Conservation (phyloP, 495 filamentous ascomycete genomes). For the Aspergillus steynii region DNA sequence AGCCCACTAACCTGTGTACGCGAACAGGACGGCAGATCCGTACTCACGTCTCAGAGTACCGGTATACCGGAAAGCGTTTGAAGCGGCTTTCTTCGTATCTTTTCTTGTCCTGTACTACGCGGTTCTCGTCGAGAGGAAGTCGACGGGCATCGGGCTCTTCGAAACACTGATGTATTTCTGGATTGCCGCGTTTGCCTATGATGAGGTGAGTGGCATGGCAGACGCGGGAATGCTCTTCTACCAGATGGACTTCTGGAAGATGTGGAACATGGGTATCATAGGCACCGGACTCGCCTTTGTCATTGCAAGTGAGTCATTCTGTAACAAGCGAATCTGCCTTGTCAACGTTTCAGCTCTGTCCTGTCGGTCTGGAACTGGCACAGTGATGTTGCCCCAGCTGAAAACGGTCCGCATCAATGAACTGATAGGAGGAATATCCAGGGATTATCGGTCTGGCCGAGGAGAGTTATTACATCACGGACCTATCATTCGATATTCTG, state of each 20-base stretch:
- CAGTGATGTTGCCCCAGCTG: neutral
- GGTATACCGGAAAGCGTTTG: slow-evolving; percentile 87
- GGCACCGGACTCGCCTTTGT: slow-evolving; percentile 75
- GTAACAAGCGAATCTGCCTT: slow-evolving; percentile 18
- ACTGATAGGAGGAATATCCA: slow-evolving; percentile 26
- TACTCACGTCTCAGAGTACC: slow-evolving; percentile 85
- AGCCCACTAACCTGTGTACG: slow-evolving; percentile 7
- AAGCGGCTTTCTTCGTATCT: slow-evolving; percentile 81
- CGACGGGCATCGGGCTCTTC: slow-evolving; percentile 47
- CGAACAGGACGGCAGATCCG: slow-evolving; percentile 65
- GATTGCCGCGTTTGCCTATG: slow-evolving; percentile 86
- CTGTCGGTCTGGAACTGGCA: slow-evolving; percentile 9
- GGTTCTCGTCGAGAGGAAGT: slow-evolving; percentile 67
- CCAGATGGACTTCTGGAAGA: slow-evolving; percentile 83
- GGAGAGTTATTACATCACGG: slow-evolving; percentile 61
- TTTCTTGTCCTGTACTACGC: slow-evolving; percentile 83
- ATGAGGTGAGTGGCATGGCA: slow-evolving; percentile 78
- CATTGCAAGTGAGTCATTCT: slow-evolving; percentile 60
- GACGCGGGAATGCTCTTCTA: slow-evolving; percentile 86
- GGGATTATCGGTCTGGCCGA: slow-evolving; percentile 72
- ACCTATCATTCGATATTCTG: slow-evolving; percentile 83
- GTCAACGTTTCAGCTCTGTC: slow-evolving; percentile 11
- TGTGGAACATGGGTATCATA: slow-evolving; percentile 88
- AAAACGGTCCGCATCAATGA: neutral
- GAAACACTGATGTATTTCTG: slow-evolving; percentile 60